phyloP scores from a whole-genome alignment of 169 alveolate species.

The Plasmodium blacklocki region DNA sequence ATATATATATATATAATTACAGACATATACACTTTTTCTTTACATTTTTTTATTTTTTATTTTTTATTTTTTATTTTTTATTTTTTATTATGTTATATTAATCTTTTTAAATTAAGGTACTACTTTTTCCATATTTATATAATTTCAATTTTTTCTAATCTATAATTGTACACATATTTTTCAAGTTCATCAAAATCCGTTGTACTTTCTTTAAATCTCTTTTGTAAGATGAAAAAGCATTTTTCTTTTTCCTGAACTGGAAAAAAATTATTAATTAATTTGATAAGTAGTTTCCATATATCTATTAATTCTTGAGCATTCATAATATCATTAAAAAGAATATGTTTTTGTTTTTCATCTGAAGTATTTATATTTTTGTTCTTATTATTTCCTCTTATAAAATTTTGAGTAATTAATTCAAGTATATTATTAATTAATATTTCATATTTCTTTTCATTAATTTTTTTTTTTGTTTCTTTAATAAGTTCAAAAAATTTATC shows the following conservation, averaged over 20 bases:
- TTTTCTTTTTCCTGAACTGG: constrained; percentile 65
- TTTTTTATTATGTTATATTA: too few relatives aligned
- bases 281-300: constrained; percentile 46
- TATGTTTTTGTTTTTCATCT: not conserved
- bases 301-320: constrained; percentile 6
- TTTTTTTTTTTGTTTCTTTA: constrained; percentile 45
- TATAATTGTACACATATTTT: constrained; percentile 69
- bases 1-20: not conserved
- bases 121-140: constrained; percentile 7
- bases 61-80: not conserved
- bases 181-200: constrained; percentile 47
- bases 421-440: constrained; percentile 14
- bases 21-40: not conserved
- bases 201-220: constrained; percentile 57
- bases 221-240: constrained; percentile 41
- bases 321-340: constrained; percentile 59
- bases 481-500: constrained; percentile 36
- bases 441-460: constrained; percentile 47
- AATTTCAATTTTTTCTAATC: constrained; percentile 51
- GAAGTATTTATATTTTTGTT: not conserved
- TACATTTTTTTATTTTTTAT: not conserved
- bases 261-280: constrained; percentile 60
- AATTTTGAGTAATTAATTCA: constrained; percentile 46
- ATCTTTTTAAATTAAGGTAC: not conserved
- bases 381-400: constrained; percentile 6